Evolutionary conservation across 768 basidiomycete genomes (phyloP), one percentile per base, ranked within the genome.

Genomic region (Pleurotus citrinopileatus): DNA sequence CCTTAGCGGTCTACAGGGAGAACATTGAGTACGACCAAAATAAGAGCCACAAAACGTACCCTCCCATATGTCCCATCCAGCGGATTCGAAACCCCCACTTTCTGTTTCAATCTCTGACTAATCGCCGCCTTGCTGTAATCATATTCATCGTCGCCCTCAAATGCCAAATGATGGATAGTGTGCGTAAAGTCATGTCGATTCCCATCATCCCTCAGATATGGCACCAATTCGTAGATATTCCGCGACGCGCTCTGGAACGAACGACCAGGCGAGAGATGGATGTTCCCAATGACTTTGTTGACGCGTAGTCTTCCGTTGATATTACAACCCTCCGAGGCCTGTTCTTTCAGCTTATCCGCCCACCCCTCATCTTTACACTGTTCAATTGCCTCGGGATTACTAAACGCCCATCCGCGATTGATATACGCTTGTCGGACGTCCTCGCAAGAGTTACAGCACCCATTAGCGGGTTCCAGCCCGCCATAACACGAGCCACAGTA

Each of bases 401-500:
- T 73, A 68, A 98, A 99, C 68, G 90, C 94, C 97, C 97, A 99
- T 19, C 96, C 97, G 60, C 89, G 86, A 66, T 87, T 82, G 25
- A 91, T 79, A 72, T 99, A 99, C 26, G 93, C 78, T 67, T 87
- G 80, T 38, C 97, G 82, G 22, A 99, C 97, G 0, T 94, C 89
- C 65, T 99, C 97, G 68, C 97, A 99, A 40, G 86, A 87, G 67
- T 99, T 92, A 71, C 97, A 99, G 70, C 97, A 99, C 4, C 94
- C 94, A 65, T 69, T 70, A 42, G 75, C 76, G 2, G 93, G 88
- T 50, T 79, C 82, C 22, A 81, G 59, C 53, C 93, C 97, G 54
- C 97, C 97, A 60, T 91, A 99, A 71, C 97, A 99, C 4, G 94
- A 96, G 3, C 97, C 97, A 71, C 96, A 98, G 66, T 93, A 95